These are phyloP conservation scores for Bipolaris sorokiniana DNA, from an alignment of 2,329 filamentous ascomycete genomes.

Conservation along the genomic window DNA sequence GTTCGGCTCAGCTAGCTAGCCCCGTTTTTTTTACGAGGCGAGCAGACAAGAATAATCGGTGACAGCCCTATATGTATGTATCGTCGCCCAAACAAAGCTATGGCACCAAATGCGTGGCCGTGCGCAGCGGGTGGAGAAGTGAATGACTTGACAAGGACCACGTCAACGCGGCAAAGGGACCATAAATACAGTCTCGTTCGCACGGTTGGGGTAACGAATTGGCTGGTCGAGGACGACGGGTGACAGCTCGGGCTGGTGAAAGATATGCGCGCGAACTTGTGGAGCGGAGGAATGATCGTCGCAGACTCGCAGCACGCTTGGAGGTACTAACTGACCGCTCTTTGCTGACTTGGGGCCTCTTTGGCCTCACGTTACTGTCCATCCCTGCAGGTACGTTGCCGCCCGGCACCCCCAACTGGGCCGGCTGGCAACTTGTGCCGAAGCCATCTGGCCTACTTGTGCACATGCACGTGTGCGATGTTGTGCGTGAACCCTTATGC, in stretches of 20 bases:
- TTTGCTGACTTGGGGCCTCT: conserved; percentile 24
- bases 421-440: conserved; percentile 21
- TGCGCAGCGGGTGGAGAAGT: not conserved
- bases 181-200: conserved; percentile 2
- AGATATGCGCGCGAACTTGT: conserved; percentile 35
- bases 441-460: conserved; percentile 13
- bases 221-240: conserved; percentile 2
- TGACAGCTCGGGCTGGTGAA: conserved; percentile 14
- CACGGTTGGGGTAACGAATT: conserved; percentile 26
- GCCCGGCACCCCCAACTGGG: conserved; percentile 1
- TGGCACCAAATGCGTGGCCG: not conserved
- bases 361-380: not conserved
- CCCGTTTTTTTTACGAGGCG: conserved; percentile 4
- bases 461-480: conserved; percentile 21
- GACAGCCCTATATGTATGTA: conserved; percentile 1
- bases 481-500: conserved; percentile 28
- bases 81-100: not conserved
- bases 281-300: conserved; percentile 28
- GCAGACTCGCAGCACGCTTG: conserved; percentile 3
- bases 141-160: not conserved
- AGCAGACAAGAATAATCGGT: not conserved
- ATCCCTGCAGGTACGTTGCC: conserved; percentile 25
- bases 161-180: not conserved
- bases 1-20: conserved; percentile 1
- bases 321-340: conserved; percentile 29